Evolutionary conservation across 768 basidiomycete genomes (phyloP), one percentile per base, ranked within the genome.

Genomic region (Holtermannia corniformis): DNA sequence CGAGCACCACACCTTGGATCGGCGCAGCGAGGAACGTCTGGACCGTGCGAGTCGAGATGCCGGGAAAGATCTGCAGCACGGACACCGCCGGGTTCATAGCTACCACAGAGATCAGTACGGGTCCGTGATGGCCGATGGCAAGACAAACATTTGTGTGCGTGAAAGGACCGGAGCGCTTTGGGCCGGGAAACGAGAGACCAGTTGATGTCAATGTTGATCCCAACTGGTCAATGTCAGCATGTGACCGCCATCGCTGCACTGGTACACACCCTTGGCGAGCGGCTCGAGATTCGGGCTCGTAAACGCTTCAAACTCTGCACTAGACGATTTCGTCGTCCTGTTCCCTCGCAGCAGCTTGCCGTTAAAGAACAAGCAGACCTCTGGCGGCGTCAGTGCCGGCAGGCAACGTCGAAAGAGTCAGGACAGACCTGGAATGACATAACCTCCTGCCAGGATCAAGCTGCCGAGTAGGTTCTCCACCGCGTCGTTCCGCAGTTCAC

Each of bases 391-490:
- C 7, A 21, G 45, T 44, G 7, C 24, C 28, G 14, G 5, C 25
- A 21, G 40, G 28, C n/a, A n/a, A n/a, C n/a, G n/a, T 4, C 14
- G 4, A n/a, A 24, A 12, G 2, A 28, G 16, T 23, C 20, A 22
- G 22, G 10, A 26, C 57, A 24, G 73, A 85, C 87, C 90, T 67
- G 92, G 91, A 49, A 96, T 90, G 56, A 86, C 85, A 64, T 82
- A 92, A 62, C 87, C 84, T 1, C 92, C 91, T 14, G 91, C 90
- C 48, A 93, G 84, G 14, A 84, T 82, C 27, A 96, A 75, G 2
- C 88, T 86, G 5, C 88, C 90, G 68, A 95, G 81, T 10, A 95
- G 75, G 68, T 95, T 96, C 60, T 93, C 92, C 4, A 90, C 82
- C 5, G 90, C 89, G 68, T 96, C 91, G 61, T 92, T 95, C n/a